Evolutionary conservation across 805 yeast genomes (phyloP).

Genomic region (Kazachstania psychrophila): DNA sequence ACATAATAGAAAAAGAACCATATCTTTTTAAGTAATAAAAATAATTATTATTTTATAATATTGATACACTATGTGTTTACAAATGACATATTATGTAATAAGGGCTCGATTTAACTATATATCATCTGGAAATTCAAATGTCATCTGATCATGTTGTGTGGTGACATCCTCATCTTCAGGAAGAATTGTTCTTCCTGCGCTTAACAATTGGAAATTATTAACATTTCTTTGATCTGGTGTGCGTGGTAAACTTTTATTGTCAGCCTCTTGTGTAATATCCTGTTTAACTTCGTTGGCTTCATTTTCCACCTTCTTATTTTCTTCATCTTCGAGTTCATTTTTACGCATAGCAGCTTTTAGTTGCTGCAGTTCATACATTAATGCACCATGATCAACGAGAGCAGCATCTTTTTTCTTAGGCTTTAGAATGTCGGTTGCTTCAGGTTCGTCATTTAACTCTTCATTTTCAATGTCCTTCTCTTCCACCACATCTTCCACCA

Average conservation of each 20-base stretch:
- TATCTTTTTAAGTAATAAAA: too few species aligned
- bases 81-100: too few species aligned
- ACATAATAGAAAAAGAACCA: too few species aligned
- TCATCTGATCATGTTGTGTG: slow-evolving; percentile 10
- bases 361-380: slow-evolving; percentile 19
- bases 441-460: slow-evolving; percentile 3
- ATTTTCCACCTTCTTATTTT: background rate
- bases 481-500: slow-evolving; percentile 43
- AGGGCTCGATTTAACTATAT: too few species aligned
- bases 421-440: slow-evolving; percentile 2
- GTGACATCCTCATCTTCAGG: slow-evolving; percentile 24
- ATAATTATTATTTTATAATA: too few species aligned
- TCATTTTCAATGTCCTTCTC: slow-evolving; percentile 12
- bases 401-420: slow-evolving; percentile 19
- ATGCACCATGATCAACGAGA: slow-evolving; percentile 24
- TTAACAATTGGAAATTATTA: slow-evolving; percentile 21
- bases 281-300: background rate
- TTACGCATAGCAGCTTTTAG: slow-evolving; percentile 22
- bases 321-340: slow-evolving; percentile 7
- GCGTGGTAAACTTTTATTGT: background rate
- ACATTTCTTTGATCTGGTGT: slow-evolving; percentile 4
- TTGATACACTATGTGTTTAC: too few species aligned
- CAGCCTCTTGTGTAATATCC: background rate
- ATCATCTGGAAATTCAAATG: slow-evolving; percentile 27
- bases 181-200: slow-evolving; percentile 24